Conservation (phyloP, 164 flowering plant species). For the Aristolochia contorta region DNA sequence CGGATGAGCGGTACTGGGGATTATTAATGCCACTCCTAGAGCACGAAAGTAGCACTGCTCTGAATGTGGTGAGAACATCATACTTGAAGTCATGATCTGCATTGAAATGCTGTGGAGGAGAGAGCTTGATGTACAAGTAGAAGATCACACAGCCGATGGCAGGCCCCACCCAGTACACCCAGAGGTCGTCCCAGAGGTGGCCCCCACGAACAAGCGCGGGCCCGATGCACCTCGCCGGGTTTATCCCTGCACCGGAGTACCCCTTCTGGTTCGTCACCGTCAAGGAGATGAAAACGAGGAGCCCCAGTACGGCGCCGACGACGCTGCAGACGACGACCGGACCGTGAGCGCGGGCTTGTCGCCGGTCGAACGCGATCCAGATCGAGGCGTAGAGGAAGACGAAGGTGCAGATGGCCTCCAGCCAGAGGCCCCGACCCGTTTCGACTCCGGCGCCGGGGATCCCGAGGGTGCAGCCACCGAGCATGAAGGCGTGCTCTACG, state of each 20-base stretch:
- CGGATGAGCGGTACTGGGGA: no score
- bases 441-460: slow-evolving; percentile 38
- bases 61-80: slow-evolving; percentile 3
- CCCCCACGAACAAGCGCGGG: slow-evolving; percentile 63
- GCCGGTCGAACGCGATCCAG: slow-evolving; percentile 42
- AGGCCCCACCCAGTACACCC: slow-evolving; percentile 65
- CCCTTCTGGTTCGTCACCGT: slow-evolving; percentile 36
- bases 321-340: slow-evolving; percentile 20
- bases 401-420: slow-evolving; percentile 43
- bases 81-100: slow-evolving; percentile 4
- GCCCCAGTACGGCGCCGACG: slow-evolving; percentile 38
- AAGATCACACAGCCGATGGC: slow-evolving; percentile 32
- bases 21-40: no score
- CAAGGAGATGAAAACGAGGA: slow-evolving; percentile 36
- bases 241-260: slow-evolving; percentile 54
- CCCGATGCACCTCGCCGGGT: slow-evolving; percentile 66
- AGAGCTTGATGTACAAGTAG: slow-evolving; percentile 32
- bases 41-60: no score
- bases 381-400: slow-evolving; percentile 37
- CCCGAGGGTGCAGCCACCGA: slow-evolving; percentile 47
- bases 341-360: slow-evolving; percentile 30
- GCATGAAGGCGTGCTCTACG: slow-evolving; percentile 30
- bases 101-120: slow-evolving; percentile 25
- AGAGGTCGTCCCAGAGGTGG: slow-evolving; percentile 48
- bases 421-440: slow-evolving; percentile 33